Conservation (phyloP, 257 asterid genomes). For the Catharanthus roseus region DNA sequence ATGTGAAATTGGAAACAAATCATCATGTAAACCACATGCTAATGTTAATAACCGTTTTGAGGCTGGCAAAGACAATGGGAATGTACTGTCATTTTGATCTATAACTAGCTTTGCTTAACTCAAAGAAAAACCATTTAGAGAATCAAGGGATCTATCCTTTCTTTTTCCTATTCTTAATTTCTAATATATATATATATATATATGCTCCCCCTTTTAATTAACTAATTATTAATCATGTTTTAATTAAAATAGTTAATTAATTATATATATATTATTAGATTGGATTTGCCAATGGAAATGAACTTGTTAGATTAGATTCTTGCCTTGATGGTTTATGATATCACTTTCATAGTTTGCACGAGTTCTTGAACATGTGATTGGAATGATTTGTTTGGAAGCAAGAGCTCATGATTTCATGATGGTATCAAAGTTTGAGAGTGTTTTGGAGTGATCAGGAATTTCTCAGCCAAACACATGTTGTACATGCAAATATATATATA, state of each 20-base stretch:
- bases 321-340: conserved; percentile 11
- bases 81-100: conserved; percentile 16
- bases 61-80: conserved; percentile 15
- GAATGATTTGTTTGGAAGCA: conserved; percentile 20
- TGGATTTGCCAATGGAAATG: conserved; percentile 8
- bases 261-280: neutral
- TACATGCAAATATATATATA: neutral
- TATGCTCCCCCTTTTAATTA: too few species aligned
- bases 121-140: neutral
- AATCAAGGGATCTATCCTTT: conserved; percentile 1
- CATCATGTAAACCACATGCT: conserved; percentile 50
- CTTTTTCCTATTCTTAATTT: too few species aligned
- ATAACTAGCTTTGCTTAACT: conserved; percentile 1
- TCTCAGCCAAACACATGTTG: neutral
- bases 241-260: too few species aligned
- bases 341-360: conserved; percentile 11
- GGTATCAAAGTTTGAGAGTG: neutral
- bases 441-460: neutral
- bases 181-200: too few species aligned
- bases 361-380: conserved; percentile 15
- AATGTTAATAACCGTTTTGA: conserved; percentile 24
- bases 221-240: too few species aligned
- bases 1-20: conserved; percentile 45
- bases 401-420: conserved; percentile 5
- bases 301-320: conserved; percentile 17